Base-by-base conservation (phyloP, 176 grass and related monocot species). In the Aechmea fasciata region DNA sequence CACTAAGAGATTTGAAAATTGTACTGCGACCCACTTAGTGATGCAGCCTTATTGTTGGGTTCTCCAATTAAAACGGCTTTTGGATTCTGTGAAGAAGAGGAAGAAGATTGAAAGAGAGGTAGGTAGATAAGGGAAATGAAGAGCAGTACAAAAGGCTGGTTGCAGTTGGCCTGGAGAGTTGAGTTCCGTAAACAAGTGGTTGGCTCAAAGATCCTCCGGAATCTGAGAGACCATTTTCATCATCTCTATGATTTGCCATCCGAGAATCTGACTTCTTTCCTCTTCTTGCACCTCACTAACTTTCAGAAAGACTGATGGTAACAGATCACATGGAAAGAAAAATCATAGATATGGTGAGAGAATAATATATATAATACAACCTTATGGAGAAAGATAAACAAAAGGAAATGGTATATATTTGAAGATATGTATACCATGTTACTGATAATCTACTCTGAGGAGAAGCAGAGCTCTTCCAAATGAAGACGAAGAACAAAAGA, bases 211-310 rank as follows among this genome's bases (percentile, higher is more conserved):
- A 68, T 50, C 76, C 57, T 50, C 76, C 57, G 3, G 70, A 59
- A 20, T 59, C 55, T 59, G 55, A 59, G 19, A 59, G 7, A 6
- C 55, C 55, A 22, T 15, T 59, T 59, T 59, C 55, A 22, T 19
- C 79, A 65, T 65, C 72, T 78, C 81, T 78, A 79, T 81, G 84
- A 65, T 70, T 78, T n/a, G 86, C 72, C 90, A 93, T 93, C 77
- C 65, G 51, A 86, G 26, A 77, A 93, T 14, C 83, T 84, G 48
- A 85, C 83, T 76, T 92, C 85, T 49, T 80, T 85, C 26, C 69
- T 69, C 52, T 41, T 61, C 67, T 78, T 69, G 49, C 63, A 57
- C 52, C 28, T 69, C 70, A 47, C 20, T 23, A 7, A 19, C 75
- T 68, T 69, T 59, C 47, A 69, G 51, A 49, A 63, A 70, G 48